Base-by-base conservation (phyloP, 2,329 filamentous ascomycete genomes). In the Fusarium hainanense region DNA sequence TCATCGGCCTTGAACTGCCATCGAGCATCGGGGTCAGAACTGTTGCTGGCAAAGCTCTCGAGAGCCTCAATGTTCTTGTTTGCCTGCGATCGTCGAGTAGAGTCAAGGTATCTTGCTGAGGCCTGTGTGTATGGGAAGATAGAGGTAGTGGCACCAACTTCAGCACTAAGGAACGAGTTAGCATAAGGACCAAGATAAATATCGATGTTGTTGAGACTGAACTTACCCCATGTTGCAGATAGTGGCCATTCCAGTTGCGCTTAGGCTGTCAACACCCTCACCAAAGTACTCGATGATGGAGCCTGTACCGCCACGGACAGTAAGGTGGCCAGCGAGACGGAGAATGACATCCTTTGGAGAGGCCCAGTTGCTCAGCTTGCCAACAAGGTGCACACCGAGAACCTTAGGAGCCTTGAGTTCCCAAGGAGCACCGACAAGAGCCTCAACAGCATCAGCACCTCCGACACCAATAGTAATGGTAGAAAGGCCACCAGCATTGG, bases 401-500 rank as follows among this genome's bases (percentile, higher is more conserved):
- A 99, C 86, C 80, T 93, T 94, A 18, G 96, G 96, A 7, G 96
- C 96, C 85, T 97, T 98, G 63, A 99, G 84, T 82, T 99, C 96
- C 96, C 96, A 99, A 0, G 96, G 96, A 11, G 94, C 94, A 77
- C 97, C 94, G 4, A 98, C 96, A 42, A 99, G 88, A 10, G 95
- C 96, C 82, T 99, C 96, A 4, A 99, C 96, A 25, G 96, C 96
- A 82, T 99, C 96, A 25, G 96, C 96, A 77, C 96, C 96, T 77
- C 96, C 96, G 34, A 99, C 96, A 79, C 96, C 96, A 78, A 99
- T 98, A 11, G 96, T 96, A 75, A 98, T 93, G 6, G 93, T 94
- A 73, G 92, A 94, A 57, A 98, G 85, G 63, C 96, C 96, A 74
- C 96, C 96, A n/a, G 93, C 96, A 78, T 98, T 99, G 44, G 96